Percentiles rank a stretch among this genome's conserved stretches.
These are phyloP conservation scores for Quercus parvula DNA, from an alignment of 306 rosid genomes.

Conservation along the genomic window DNA sequence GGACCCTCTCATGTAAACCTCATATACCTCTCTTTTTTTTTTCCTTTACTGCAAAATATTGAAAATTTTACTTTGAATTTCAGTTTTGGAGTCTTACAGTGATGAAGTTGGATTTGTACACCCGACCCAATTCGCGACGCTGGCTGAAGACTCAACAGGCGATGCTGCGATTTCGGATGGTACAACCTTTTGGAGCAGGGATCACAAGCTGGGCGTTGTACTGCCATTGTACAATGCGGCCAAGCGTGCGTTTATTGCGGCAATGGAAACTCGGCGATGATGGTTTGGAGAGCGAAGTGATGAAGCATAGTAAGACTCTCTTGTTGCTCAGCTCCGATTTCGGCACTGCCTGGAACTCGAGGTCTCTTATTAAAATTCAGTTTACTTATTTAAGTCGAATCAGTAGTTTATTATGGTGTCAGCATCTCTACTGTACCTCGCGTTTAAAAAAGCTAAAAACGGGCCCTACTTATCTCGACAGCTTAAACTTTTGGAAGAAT, in stretches of 20 bases:
- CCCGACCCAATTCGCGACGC: conserved; percentile 61
- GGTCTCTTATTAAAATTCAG: conserved; percentile 10
- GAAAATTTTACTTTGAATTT: no score
- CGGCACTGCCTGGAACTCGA: conserved; percentile 85
- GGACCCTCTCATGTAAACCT: conserved; percentile 67
- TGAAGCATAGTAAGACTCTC: conserved; percentile 71
- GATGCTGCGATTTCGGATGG: conserved; percentile 18
- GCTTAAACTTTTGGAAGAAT: rapidly evolving
- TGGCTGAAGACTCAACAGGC: conserved; percentile 39
- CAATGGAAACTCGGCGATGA: conserved; percentile 30
- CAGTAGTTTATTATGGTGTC: no score
- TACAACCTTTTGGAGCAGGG: conserved; percentile 54
- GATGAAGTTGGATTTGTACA: conserved; percentile 89
- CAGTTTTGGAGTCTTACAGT: conserved; percentile 30
- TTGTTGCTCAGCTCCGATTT: conserved; percentile 78
- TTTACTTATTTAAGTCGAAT: no score
- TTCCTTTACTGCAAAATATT: no score
- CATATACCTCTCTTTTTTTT: neutral
- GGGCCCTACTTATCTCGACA: no score
- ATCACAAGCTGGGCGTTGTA: conserved; percentile 85
- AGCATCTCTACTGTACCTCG: no score
- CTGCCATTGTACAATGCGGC: conserved; percentile 57
- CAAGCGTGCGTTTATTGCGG: conserved; percentile 48
- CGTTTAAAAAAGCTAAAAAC: no score
- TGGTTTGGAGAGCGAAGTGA: conserved; percentile 40